These are phyloP conservation scores for Plectosphaerella plurivora DNA, from an alignment of 2,329 filamentous ascomycete genomes.

Conservation along the genomic window DNA sequence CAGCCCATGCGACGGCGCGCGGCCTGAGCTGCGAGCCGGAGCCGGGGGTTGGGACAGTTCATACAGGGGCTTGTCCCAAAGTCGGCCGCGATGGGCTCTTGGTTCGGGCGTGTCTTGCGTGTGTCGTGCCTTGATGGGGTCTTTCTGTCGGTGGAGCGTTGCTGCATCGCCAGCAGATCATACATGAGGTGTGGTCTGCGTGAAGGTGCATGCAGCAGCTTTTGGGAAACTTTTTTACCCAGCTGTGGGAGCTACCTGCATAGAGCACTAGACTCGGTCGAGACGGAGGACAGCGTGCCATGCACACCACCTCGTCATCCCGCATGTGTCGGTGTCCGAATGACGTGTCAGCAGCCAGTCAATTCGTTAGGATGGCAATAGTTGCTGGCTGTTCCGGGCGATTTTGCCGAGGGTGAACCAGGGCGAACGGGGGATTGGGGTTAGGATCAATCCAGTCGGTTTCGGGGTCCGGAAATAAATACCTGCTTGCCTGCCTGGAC, in stretches of 20 bases:
- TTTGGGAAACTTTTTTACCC: not conserved
- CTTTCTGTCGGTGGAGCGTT: not conserved
- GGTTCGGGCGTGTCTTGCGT: too few relatives aligned
- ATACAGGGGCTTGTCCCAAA: conserved; percentile 1
- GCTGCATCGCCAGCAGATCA: not conserved
- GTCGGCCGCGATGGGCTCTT: too few relatives aligned
- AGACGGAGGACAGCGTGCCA: conserved; percentile 8
- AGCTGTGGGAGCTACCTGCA: not conserved
- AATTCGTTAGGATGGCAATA: not conserved
- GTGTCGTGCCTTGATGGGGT: not conserved
- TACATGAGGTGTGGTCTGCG: not conserved
- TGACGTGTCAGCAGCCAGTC: conserved; percentile 14
- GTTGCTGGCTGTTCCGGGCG: not conserved
- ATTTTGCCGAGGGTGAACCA: not conserved
- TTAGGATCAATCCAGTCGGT: not conserved
- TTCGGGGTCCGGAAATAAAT: not conserved
- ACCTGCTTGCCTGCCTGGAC: too few relatives aligned
- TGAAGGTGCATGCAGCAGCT: not conserved
- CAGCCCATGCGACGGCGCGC: not conserved
- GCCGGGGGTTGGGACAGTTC: too few relatives aligned
- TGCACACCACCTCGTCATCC: conserved; percentile 4
- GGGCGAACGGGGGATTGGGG: not conserved
- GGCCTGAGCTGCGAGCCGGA: not conserved
- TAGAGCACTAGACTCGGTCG: not conserved
- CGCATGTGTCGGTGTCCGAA: conserved; percentile 15